These are phyloP conservation scores for Pyrenophora tritici-repentis DNA, from an alignment of 2,329 filamentous ascomycete genomes.

Conservation along the genomic window DNA sequence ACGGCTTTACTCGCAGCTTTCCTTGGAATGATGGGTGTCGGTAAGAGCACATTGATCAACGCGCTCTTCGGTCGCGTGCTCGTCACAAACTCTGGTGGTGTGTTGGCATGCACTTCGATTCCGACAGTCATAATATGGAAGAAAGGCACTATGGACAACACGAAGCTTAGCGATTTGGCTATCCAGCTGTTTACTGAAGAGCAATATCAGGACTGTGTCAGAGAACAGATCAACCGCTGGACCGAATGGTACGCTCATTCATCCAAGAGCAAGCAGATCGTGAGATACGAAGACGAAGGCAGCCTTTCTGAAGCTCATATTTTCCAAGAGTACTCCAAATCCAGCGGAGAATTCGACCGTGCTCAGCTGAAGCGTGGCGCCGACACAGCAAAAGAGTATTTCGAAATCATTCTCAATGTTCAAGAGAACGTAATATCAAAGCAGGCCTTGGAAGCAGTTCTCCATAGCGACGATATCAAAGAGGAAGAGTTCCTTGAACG, in stretches of 20 bases:
- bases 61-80: not conserved
- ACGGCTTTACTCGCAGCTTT: too few species aligned
- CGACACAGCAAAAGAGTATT: conserved; percentile 14
- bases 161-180: conserved; percentile 8
- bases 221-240: conserved; percentile 11
- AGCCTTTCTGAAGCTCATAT: too few species aligned
- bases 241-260: not conserved
- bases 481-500: conserved; percentile 3
- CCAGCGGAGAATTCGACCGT: too few species aligned
- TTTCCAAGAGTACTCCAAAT: too few species aligned
- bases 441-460: not conserved
- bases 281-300: not conserved
- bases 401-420: conserved; percentile 16
- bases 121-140: conserved; percentile 12
- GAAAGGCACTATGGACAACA: conserved; percentile 9
- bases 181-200: conserved; percentile 6
- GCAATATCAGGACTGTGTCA: not conserved
- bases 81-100: not conserved
- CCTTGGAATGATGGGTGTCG: not conserved
- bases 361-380: not conserved
- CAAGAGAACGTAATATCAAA: not conserved
- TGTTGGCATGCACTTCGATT: conserved; percentile 16
- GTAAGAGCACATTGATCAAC: conserved; percentile 19
- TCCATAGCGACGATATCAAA: conserved; percentile 5
- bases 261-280: not conserved